phyloP scores from a whole-genome alignment of 495 filamentous ascomycete genomes.

The Chaetomidium leptoderma region DNA sequence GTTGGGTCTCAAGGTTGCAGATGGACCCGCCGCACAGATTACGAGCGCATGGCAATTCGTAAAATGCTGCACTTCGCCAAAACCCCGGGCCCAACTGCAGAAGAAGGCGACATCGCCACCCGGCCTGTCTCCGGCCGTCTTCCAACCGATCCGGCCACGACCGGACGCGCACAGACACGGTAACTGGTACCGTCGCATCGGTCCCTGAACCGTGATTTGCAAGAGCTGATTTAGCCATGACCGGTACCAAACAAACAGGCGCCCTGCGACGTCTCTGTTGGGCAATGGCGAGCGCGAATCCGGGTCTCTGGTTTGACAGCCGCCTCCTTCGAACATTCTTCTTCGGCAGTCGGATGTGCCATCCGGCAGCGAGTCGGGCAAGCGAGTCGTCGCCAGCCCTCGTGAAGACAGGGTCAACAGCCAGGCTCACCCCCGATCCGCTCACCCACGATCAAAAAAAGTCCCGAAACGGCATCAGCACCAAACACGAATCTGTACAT shows the following conservation, averaged over 20 bases:
- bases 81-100: neutral
- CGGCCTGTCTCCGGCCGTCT: neutral
- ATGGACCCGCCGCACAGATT: neutral
- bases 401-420: neutral
- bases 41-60: neutral
- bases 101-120: neutral
- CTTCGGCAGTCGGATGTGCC: neutral
- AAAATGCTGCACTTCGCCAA: neutral
- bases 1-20: neutral
- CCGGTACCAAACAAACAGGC: slow-evolving; percentile 7
- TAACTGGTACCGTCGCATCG: slow-evolving; percentile 1
- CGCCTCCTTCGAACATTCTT: neutral
- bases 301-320: neutral
- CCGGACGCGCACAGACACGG: neutral
- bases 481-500: neutral
- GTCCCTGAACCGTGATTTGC: neutral
- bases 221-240: slow-evolving; percentile 7
- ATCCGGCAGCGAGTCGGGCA: slow-evolving; percentile 1
- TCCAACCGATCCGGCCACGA: neutral
- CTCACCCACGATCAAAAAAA: neutral
- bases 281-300: neutral
- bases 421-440: neutral
- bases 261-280: slow-evolving; percentile 6
- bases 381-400: neutral
- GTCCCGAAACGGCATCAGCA: slow-evolving; percentile 1